Evolutionary conservation across 345 rosid species (phyloP).

Genomic region (Eucalyptus virginea): DNA sequence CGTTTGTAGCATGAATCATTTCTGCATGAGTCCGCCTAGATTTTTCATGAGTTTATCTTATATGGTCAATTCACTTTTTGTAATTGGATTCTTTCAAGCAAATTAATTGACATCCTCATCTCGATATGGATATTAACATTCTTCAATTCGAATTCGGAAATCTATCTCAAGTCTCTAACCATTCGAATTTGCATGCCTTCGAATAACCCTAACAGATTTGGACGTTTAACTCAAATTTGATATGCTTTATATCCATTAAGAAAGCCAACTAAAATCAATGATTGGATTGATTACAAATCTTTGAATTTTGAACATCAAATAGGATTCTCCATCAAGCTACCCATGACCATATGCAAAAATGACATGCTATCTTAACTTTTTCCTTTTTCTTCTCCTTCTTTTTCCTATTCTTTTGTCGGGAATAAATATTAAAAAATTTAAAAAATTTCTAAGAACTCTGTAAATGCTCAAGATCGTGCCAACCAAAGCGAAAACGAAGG

Average conservation of each 20-base stretch:
- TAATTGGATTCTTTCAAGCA: not conserved
- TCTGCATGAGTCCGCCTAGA: not conserved
- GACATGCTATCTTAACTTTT: not conserved
- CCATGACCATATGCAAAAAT: not conserved
- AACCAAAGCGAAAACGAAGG: not conserved
- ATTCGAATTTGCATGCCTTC: not conserved
- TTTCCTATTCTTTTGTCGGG: not conserved
- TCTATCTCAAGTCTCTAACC: not conserved
- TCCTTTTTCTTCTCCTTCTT: not conserved
- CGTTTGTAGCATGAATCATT: not conserved
- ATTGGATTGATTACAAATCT: not conserved
- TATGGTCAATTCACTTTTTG: not conserved
- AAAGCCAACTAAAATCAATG: not conserved
- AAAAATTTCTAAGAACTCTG: not conserved
- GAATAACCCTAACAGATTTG: not conserved
- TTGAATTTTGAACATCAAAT: not conserved
- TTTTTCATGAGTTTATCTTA: not conserved
- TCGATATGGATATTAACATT: too few species aligned
- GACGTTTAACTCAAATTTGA: not conserved
- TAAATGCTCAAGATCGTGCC: not conserved
- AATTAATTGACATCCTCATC: not conserved
- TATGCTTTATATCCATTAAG: not conserved
- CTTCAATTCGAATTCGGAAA: not conserved
- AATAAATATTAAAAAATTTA: too few species aligned
- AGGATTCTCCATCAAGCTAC: not conserved